Evolutionary conservation across 73 alveolate genomes (phyloP).

Genomic region (Effrenium voratum): DNA sequence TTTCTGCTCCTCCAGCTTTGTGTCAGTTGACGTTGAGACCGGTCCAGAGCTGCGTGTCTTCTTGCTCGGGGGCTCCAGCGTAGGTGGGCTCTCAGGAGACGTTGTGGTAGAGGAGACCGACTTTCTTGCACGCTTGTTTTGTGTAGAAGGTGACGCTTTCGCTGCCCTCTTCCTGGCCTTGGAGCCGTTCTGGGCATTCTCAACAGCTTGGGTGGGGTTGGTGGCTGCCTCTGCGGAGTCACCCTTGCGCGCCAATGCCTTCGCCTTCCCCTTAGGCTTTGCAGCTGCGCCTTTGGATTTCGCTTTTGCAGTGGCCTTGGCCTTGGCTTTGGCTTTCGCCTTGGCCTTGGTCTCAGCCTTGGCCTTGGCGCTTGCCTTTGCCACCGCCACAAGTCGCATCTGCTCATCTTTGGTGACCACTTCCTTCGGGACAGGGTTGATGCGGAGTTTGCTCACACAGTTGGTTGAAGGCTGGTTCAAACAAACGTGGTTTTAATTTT

Average conservation of each 20-base stretch:
- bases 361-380: slow-evolving; percentile 18
- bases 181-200: not conserved
- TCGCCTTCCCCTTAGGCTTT: not conserved
- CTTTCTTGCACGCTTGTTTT: not conserved
- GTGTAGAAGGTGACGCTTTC: not conserved
- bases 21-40: not conserved
- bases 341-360: not conserved
- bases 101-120: not conserved
- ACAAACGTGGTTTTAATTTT: too few relatives aligned
- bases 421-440: not conserved
- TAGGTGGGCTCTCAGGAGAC: not conserved
- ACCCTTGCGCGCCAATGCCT: not conserved
- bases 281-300: not conserved
- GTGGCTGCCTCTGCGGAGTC: not conserved
- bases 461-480: not conserved
- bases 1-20: not conserved
- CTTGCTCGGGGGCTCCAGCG: not conserved
- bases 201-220: not conserved
- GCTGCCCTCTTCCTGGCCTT: not conserved
- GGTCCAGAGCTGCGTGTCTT: not conserved
- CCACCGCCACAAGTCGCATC: not conserved
- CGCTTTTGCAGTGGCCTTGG: not conserved
- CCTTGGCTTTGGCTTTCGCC: not conserved
- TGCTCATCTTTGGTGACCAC: not conserved
- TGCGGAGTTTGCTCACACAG: not conserved